Evolutionary conservation across 805 yeast species (phyloP).

Genomic region (Nakazawaea ambrosiae): DNA sequence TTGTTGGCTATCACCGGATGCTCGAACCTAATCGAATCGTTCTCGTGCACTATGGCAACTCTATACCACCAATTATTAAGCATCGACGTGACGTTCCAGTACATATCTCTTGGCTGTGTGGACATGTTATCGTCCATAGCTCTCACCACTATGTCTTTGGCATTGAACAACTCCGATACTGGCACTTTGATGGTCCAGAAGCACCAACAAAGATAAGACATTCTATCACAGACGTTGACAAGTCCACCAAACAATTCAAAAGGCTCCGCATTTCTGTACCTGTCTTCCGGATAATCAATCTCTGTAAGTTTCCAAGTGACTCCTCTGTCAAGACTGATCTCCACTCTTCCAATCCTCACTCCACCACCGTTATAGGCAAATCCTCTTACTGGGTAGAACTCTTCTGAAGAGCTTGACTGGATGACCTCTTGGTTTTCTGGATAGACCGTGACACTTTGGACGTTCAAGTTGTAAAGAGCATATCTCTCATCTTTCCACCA

Average conservation of each 20-base stretch:
- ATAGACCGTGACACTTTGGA: conserved; percentile 25
- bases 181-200: conserved; percentile 24
- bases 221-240: conserved; percentile 26
- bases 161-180: conserved; percentile 13
- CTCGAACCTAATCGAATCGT: conserved; percentile 16
- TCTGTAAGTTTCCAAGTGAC: conserved; percentile 22
- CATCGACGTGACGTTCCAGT: conserved; percentile 31
- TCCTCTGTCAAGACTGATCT: conserved; percentile 26
- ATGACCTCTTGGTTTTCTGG: conserved; percentile 24
- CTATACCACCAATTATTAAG: conserved; percentile 31
- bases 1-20: conserved; percentile 22
- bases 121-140: conserved; percentile 30
- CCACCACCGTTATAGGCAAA: conserved; percentile 32
- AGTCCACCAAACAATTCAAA: conserved; percentile 25
- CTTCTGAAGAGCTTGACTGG: conserved; percentile 9
- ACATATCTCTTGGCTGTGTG: conserved; percentile 28
- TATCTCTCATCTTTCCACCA: conserved; percentile 34
- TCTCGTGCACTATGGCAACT: conserved; percentile 19
- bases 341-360: conserved; percentile 25
- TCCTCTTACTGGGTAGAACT: conserved; percentile 21
- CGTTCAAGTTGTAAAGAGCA: conserved; percentile 26
- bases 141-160: conserved; percentile 26
- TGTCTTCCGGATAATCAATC: conserved; percentile 27
- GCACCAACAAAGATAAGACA: conserved; percentile 28
- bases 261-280: conserved; percentile 23